A percentile compares a stretch with the other conserved stretches of the same genome.
These are phyloP conservation scores for Aspergillus biplanus DNA, from an alignment of 495 filamentous ascomycete species.

Conservation along the genomic window DNA sequence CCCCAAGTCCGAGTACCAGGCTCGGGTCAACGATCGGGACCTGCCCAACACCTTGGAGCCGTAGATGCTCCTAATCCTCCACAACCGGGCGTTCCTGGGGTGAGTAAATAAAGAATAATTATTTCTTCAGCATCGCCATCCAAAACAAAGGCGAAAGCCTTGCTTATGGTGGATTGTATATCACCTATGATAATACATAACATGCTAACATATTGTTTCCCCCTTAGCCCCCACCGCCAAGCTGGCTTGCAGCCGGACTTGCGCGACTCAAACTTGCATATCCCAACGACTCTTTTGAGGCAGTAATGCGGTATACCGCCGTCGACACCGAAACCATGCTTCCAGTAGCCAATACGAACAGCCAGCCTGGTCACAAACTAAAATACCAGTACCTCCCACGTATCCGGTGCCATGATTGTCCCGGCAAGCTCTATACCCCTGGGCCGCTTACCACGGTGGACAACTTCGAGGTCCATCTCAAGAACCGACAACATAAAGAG, in stretches of 20 bases:
- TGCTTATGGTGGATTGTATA: not conserved
- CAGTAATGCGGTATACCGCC: conserved; percentile 81
- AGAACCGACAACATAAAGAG: conserved; percentile 76
- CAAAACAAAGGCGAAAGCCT: conserved; percentile 13
- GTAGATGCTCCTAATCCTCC: conserved; percentile 64
- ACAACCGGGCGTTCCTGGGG: conserved; percentile 57
- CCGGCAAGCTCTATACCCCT: conserved; percentile 89
- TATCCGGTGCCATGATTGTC: conserved; percentile 88
- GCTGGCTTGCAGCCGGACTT: conserved; percentile 75
- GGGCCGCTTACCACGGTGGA: conserved; percentile 79
- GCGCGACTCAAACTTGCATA: conserved; percentile 63
- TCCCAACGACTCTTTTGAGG: conserved; percentile 80
- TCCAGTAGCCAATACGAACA: conserved; percentile 53
- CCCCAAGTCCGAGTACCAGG: conserved; percentile 39
- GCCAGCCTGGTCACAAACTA: conserved; percentile 51
- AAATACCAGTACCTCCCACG: conserved; percentile 80
- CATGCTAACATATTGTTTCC: conserved; percentile 24
- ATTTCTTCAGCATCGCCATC: conserved; percentile 9
- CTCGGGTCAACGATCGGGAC: conserved; percentile 31
- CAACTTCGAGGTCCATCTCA: conserved; percentile 92
- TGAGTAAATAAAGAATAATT: conserved; percentile 47
- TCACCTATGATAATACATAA: not conserved
- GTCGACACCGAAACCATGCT: conserved; percentile 68
- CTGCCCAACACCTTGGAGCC: conserved; percentile 61
- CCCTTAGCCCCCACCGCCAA: conserved; percentile 72